Percentiles rank a stretch among this genome's conserved stretches.
Conservation (phyloP, 2,329 filamentous ascomycete species). For the Raffaelea ambrosiae region DNA sequence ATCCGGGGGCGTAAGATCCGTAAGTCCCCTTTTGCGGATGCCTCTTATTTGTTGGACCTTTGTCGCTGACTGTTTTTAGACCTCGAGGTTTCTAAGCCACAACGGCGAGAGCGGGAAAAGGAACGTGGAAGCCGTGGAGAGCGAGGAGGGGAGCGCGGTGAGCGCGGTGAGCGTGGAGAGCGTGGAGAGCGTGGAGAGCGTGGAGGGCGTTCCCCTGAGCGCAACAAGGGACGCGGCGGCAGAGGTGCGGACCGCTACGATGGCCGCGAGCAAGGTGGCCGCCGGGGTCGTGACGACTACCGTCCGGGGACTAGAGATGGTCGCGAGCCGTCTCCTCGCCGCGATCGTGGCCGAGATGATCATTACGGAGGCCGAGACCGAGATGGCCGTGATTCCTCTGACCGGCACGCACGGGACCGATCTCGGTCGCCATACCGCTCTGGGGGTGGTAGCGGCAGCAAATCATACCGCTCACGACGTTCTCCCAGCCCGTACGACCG, state of each 20-base stretch:
- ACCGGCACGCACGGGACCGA: slow-evolving; percentile 43
- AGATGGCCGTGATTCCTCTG: slow-evolving; percentile 21
- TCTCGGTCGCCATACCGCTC: slow-evolving; percentile 54
- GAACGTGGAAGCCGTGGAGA: slow-evolving; percentile 28
- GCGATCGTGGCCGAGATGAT: slow-evolving; percentile 54
- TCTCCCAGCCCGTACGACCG: slow-evolving; percentile 58
- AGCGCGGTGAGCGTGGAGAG: slow-evolving; percentile 32
- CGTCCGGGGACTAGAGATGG: slow-evolving; percentile 48
- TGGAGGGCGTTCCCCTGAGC: slow-evolving; percentile 48
- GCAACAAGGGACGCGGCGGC: slow-evolving; percentile 29
- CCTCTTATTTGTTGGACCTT: slow-evolving; percentile 50
- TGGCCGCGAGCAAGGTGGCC: slow-evolving; percentile 36
- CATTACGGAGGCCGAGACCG: slow-evolving; percentile 35
- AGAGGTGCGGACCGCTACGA: slow-evolving; percentile 41
- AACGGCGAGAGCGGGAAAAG: slow-evolving; percentile 64
- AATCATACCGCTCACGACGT: slow-evolving; percentile 51
- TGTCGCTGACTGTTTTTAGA: slow-evolving; percentile 43
- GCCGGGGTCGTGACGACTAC: slow-evolving; percentile 56
- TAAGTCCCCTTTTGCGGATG: no score
- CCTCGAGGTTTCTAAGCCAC: slow-evolving; percentile 80
- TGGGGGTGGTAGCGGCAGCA: slow-evolving; percentile 27
- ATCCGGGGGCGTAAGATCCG: slow-evolving; percentile 89
- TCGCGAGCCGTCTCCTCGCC: slow-evolving; percentile 48
- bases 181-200: slow-evolving; percentile 24
- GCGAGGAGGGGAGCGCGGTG: slow-evolving; percentile 41